Percentiles rank a stretch among this genome's conserved stretches.
Conservation (phyloP, 2,329 filamentous ascomycete genomes). For the Phyllosticta citrichinensis region DNA sequence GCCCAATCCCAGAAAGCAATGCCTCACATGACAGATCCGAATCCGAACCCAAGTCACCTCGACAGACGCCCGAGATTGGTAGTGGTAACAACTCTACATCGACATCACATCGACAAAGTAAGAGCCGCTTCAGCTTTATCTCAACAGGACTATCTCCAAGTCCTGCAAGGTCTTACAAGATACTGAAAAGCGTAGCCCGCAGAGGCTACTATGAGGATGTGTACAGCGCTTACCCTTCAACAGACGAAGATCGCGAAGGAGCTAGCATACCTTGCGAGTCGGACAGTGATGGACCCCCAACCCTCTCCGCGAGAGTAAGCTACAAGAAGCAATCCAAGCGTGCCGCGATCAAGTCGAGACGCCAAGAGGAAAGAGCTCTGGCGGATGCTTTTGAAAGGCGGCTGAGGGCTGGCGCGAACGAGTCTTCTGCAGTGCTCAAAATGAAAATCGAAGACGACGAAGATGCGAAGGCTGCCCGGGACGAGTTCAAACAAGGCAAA, state of each 20-base stretch:
- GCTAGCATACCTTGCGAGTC: background rate
- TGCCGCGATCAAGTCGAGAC: background rate
- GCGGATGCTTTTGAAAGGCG: background rate
- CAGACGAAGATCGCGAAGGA: background rate
- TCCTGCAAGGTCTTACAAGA: background rate
- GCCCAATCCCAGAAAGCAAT: too few species aligned
- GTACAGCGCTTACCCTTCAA: background rate
- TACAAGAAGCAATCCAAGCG: background rate
- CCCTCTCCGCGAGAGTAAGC: background rate
- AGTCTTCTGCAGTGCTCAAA: background rate
- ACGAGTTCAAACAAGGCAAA: background rate
- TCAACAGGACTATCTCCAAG: background rate
- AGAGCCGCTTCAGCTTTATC: background rate
- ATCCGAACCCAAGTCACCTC: too few species aligned
- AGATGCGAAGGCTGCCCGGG: background rate
- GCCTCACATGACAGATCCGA: too few species aligned
- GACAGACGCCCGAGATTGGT: too few species aligned
- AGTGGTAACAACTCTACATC: too few species aligned
- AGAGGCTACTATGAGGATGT: background rate
- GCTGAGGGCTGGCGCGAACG: background rate
- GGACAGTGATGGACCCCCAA: background rate
- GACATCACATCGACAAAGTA: background rate
- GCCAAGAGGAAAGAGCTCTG: background rate
- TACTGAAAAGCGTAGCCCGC: background rate
- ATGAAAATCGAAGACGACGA: background rate